Evolutionary conservation across 495 filamentous ascomycete species (phyloP).

Genomic region (Aspergillus conjunctus): DNA sequence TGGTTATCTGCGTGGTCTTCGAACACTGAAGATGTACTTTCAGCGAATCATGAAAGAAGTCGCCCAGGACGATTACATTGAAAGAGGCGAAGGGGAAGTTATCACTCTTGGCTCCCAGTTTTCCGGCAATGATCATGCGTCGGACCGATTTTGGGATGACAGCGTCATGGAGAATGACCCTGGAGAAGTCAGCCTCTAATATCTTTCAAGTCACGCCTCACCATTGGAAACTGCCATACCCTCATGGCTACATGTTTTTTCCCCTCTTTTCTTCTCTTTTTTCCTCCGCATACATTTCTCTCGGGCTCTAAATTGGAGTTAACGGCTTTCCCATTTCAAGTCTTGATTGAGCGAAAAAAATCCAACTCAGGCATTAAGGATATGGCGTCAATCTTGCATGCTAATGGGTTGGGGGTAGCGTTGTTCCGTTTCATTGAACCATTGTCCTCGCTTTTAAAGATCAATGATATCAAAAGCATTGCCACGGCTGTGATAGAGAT

Average conservation of each 20-base stretch:
- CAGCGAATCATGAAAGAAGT: conserved; percentile 83
- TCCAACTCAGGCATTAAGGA: conserved; percentile 8
- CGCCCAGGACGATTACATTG: conserved; percentile 56
- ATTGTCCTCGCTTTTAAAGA: conserved; percentile 15
- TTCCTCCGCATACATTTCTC: conserved; percentile 6
- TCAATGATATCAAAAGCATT: conserved; percentile 23
- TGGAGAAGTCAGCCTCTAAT: conserved; percentile 51
- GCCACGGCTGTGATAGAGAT: conserved; percentile 16
- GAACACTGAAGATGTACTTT: conserved; percentile 81
- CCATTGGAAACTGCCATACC: neutral
- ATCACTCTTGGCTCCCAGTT: conserved; percentile 39
- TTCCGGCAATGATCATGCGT: conserved; percentile 31
- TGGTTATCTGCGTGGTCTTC: conserved; percentile 85
- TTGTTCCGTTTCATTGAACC: conserved; percentile 17
- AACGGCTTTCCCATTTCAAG: conserved; percentile 21
- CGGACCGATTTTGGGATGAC: conserved; percentile 47
- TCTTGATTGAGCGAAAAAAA: conserved; percentile 22
- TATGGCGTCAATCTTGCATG: conserved; percentile 29
- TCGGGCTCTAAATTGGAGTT: conserved; percentile 21
- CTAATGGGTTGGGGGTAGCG: conserved; percentile 19
- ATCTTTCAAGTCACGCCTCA: neutral
- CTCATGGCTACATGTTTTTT: conserved; percentile 1
- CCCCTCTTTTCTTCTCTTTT: conserved; percentile 5
- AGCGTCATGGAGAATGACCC: conserved; percentile 47
- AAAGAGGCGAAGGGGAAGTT: conserved; percentile 52